These are phyloP conservation scores for Neurospora terricola DNA, from an alignment of 495 filamentous ascomycete species.

Conservation along the genomic window DNA sequence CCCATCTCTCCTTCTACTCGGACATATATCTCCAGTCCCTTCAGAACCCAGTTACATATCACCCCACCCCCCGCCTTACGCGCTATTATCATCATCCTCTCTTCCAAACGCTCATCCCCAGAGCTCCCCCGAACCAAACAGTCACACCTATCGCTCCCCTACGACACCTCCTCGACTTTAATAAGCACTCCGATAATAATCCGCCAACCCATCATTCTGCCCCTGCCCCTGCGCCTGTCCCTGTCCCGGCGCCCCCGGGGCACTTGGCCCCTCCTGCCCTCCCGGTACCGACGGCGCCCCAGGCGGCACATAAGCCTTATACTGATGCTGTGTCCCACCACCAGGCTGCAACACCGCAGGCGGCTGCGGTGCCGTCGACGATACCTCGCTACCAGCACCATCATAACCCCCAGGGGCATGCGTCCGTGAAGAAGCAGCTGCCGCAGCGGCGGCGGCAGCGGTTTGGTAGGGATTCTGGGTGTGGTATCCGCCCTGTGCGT, in stretches of 20 bases:
- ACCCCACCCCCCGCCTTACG: neutral
- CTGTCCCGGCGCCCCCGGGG: conserved; percentile 5
- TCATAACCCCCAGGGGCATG: neutral
- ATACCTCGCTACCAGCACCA: neutral
- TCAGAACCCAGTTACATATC: no score
- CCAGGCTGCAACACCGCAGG: neutral
- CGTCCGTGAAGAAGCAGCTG: conserved; percentile 13
- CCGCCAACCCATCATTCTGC: neutral
- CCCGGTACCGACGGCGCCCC: neutral
- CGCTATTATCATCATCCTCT: neutral
- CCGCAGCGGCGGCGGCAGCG: conserved; percentile 30
- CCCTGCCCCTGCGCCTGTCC: neutral
- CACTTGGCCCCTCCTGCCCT: conserved; percentile 5
- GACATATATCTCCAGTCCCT: no score
- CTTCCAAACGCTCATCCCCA: no score
- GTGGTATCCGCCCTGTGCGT: conserved; percentile 11
- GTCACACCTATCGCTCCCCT: neutral
- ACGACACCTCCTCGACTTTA: neutral
- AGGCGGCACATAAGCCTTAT: conserved; percentile 27
- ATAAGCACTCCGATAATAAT: neutral
- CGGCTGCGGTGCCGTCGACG: neutral
- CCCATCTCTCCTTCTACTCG: no score
- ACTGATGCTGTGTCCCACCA: conserved; percentile 14
- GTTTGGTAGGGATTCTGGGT: conserved; percentile 8
- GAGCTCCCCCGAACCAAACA: neutral